Evolutionary conservation across 192 early-diverging fungal species (phyloP), one percentile per base, ranked within the genome.

Genomic region (Cladochytrium replicatum): DNA sequence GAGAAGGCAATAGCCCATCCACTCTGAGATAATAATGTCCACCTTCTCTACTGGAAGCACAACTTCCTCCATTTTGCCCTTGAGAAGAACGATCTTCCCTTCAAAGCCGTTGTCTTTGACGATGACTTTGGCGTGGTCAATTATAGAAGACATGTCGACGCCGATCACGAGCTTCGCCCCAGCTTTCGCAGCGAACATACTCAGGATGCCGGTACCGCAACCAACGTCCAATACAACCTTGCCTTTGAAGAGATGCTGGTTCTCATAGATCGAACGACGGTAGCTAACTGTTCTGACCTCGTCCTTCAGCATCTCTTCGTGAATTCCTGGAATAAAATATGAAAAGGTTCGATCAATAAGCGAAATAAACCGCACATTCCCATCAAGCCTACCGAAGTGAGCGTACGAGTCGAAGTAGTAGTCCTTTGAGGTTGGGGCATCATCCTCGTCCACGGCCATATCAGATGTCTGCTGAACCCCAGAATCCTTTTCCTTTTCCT

Each of bases 51-150:
- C 92, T 17, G 96, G 93, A 48, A 99, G 71, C 11, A 65, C 62
- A n/a, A 99, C 86, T 53, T 99, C 93, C 66, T 99, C 96, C 77
- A 99, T 93, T 68, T 93, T 93, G 46, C 96, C 93, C 69, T 93
- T 83, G 24, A 94, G 72, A 46, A 99, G 75, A 6, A 86, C 82
- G 43, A 99, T 78, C 32, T 86, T 85, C 64, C 84, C 82, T 40
- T 85, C 75, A 30, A 99, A 77, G 15, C 85, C 85, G 67, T 99
- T 99, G 66, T 94, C 92, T 38, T 79, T 83, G 52, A 99, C 86
- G 64, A 96, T 99, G 55, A 82, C 64, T 54, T 81, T 82, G 15
- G 96, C 93, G 72, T 93, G 85, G 57, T 88, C 80, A 67, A 99
- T 96, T 63, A 99, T 99, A 66, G 91, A 89, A 50, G 83, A 87